phyloP scores from a whole-genome alignment of 345 rosid genomes.

The Citrus australasica region DNA sequence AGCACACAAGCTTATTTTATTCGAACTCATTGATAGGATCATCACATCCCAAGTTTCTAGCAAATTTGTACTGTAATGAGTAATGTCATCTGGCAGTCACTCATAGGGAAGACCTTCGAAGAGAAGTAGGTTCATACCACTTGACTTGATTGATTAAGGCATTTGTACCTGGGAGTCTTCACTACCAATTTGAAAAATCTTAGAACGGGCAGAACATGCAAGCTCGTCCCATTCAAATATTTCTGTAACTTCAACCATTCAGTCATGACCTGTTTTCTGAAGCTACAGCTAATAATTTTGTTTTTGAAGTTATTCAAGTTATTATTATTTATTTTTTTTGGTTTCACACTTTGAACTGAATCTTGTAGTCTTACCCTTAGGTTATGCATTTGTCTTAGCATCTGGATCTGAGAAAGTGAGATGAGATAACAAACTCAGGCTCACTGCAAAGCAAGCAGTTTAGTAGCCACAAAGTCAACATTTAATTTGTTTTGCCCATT shows the following conservation, averaged over 20 bases:
- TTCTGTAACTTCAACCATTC: not conserved
- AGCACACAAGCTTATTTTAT: constrained; percentile 7
- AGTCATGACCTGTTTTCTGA: not conserved
- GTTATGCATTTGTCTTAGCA: not conserved
- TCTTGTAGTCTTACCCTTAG: not conserved
- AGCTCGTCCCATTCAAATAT: not conserved
- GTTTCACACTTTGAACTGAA: not conserved
- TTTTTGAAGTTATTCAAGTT: not conserved
- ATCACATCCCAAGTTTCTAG: not conserved
- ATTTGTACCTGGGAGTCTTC: not conserved
- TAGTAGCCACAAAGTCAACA: not conserved
- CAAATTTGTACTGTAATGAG: not conserved
- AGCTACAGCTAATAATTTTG: not conserved
- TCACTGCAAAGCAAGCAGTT: not conserved
- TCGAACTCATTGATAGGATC: not conserved
- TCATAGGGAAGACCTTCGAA: not conserved
- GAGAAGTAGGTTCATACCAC: not conserved
- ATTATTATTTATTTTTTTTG: not conserved
- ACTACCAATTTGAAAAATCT: not conserved
- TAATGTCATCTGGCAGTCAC: not conserved
- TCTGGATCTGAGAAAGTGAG: not conserved
- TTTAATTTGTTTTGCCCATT: not conserved
- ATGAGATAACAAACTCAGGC: not conserved
- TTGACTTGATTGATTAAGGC: not conserved
- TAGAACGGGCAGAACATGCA: not conserved